Conservation (phyloP, 768 basidiomycete genomes). For the Leccinum uliginosum region DNA sequence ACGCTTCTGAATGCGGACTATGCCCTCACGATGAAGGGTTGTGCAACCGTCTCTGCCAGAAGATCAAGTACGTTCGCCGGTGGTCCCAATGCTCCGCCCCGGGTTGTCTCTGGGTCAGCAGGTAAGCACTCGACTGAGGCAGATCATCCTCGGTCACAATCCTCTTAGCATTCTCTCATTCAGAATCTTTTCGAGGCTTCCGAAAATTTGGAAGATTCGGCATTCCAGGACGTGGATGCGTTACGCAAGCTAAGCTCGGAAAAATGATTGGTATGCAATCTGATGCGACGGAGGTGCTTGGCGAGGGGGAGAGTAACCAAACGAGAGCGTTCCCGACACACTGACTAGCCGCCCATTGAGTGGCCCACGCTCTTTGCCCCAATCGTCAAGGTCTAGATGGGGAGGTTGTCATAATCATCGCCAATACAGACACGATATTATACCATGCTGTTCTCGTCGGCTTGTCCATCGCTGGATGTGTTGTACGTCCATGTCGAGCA, state of each 20-base stretch:
- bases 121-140: constrained; percentile 7
- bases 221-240: constrained; percentile 68
- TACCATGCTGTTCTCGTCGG: no score
- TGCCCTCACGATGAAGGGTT: constrained; percentile 65
- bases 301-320: constrained; percentile 28
- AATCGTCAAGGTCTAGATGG: no score
- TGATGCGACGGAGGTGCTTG: constrained; percentile 28
- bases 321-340: no score
- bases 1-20: constrained; percentile 94
- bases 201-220: constrained; percentile 74
- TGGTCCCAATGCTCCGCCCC: constrained; percentile 33
- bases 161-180: constrained; percentile 52
- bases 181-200: constrained; percentile 84
- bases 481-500: no score
- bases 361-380: no score
- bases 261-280: constrained; percentile 91
- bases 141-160: constrained; percentile 19
- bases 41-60: constrained; percentile 27
- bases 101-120: constrained; percentile 35
- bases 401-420: no score
- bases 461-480: no score
- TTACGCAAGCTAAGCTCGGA: constrained; percentile 83
- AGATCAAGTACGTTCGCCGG: constrained; percentile 33
- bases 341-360: constrained; percentile 21
- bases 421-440: constrained; percentile 27